Evolutionary conservation across 805 yeast genomes (phyloP).

Genomic region (Sungouiella blattae): DNA sequence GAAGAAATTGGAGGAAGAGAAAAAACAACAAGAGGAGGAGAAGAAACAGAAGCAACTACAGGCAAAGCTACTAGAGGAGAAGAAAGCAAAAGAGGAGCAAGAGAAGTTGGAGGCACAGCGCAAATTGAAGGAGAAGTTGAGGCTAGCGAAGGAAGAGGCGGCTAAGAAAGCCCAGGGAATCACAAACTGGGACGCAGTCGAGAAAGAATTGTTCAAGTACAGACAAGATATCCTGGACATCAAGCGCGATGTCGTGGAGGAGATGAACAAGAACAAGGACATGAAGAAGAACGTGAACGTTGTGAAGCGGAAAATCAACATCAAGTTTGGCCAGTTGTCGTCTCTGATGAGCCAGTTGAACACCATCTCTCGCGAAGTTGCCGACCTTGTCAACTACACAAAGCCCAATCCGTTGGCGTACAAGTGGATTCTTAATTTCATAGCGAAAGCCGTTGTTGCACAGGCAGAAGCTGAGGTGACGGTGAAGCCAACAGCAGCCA

Average conservation of each 20-base stretch:
- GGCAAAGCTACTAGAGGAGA: too few relatives aligned
- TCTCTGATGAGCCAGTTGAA: slow-evolving; percentile 60
- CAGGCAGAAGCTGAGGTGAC: slow-evolving; percentile 93
- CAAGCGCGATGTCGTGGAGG: slow-evolving; percentile 55
- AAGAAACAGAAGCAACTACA: slow-evolving; percentile 1
- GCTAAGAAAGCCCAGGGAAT: slow-evolving; percentile 24
- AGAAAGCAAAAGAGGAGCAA: slow-evolving; percentile 18
- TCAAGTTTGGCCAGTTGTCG: slow-evolving; percentile 89
- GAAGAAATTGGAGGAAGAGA: slow-evolving; percentile 7
- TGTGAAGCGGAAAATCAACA: slow-evolving; percentile 75
- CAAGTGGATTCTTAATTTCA: slow-evolving; percentile 73
- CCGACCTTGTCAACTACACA: slow-evolving; percentile 42
- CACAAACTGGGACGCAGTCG: slow-evolving; percentile 36
- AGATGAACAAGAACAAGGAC: slow-evolving; percentile 48
- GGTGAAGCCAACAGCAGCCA: slow-evolving; percentile 70
- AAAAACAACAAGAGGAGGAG: slow-evolving; percentile 17
- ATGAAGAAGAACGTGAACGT: slow-evolving; percentile 52
- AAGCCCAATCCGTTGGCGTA: slow-evolving; percentile 47
- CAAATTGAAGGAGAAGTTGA: slow-evolving; percentile 12
- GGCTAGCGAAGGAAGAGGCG: slow-evolving; percentile 13
- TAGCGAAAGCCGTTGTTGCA: slow-evolving; percentile 79
- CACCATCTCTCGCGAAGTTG: slow-evolving; percentile 49
- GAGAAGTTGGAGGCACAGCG: slow-evolving; percentile 13
- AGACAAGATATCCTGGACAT: slow-evolving; percentile 53
- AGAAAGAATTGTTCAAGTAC: slow-evolving; percentile 43